Base-by-base conservation (phyloP, 2,329 filamentous ascomycete genomes). In the Myriosclerotinia scirpicola region DNA sequence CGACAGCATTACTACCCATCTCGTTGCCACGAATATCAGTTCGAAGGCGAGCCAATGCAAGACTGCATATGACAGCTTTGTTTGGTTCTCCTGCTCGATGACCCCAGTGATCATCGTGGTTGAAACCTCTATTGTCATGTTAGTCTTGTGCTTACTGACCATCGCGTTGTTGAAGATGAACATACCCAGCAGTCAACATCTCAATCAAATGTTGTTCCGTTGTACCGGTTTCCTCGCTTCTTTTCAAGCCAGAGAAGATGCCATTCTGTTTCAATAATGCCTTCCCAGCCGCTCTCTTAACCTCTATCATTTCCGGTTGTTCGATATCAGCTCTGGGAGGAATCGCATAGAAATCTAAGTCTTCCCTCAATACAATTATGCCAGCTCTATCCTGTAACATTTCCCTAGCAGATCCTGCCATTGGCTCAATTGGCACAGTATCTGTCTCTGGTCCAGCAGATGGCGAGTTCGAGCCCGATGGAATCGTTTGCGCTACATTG, bases 151-250 rank as follows among this genome's bases (percentile, higher is more conserved):
- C 12, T 22, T 48, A 22, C 11, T 22, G 30, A 22, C 36, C 15
- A 26, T 40, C 5, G 30, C 5, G 30, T 26, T 11, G 59, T 5
- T 20, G 4, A 38, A 52, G 8, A 26, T 26, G 40, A 38, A 82
- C 90, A 80, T 83, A 98, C 94, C 94, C 95, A 76, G 95, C 95
- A 65, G 95, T 99, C 79, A 99, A 80, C 95, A 99, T 99, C 82
- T 99, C 95, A 75, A 99, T 99, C 50, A 99, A 83, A 82, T 99
- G 95, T 73, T 97, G 95, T 79, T 99, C 95, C 0, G 95, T 99
- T 22, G 94, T 97, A 26, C 95, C 95, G 22, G 91, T 89, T 79
- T 99, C 95, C 73, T 99, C 93, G 74, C 94, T 98, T 77, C 94
- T 92, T 78, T 95, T 90, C 56, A 99, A 81, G 0, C 95, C 95